Evolutionary conservation across 441 rosid species (phyloP).

Genomic region (Rhodomyrtus psidioides): DNA sequence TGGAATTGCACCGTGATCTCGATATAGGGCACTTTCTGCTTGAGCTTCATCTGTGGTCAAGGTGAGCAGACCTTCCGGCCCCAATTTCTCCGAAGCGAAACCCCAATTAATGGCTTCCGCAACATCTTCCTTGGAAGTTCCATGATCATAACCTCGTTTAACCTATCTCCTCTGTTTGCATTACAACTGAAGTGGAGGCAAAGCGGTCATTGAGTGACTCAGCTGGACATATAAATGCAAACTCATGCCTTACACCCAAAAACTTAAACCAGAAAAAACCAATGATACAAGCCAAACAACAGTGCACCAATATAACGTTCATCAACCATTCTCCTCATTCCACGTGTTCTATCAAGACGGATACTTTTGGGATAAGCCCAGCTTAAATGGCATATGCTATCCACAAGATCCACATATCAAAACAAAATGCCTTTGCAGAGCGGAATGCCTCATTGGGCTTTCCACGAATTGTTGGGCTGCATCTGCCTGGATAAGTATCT

Average conservation of each 20-base stretch:
- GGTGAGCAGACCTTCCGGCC: too few species aligned
- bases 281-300: neutral
- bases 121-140: constrained; percentile 71
- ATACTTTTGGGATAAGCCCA: neutral
- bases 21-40: constrained; percentile 75
- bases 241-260: neutral
- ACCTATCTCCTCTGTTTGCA: neutral
- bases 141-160: constrained; percentile 45
- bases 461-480: neutral
- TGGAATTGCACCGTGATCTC: constrained; percentile 72
- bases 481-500: neutral
- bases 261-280: neutral
- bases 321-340: neutral
- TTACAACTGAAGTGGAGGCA: neutral
- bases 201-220: neutral
- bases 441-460: neutral
- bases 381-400: neutral
- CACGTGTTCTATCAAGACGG: neutral
- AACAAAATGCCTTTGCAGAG: neutral
- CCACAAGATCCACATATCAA: neutral
- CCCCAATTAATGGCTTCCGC: constrained; percentile 52
- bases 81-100: too few species aligned
- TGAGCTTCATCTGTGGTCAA: constrained; percentile 67
- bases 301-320: neutral
- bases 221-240: neutral